A percentile compares a stretch with the other conserved stretches of the same genome.
Evolutionary conservation across 2,329 filamentous ascomycete genomes (phyloP).

Genomic region (Aspergillus viridinutans): DNA sequence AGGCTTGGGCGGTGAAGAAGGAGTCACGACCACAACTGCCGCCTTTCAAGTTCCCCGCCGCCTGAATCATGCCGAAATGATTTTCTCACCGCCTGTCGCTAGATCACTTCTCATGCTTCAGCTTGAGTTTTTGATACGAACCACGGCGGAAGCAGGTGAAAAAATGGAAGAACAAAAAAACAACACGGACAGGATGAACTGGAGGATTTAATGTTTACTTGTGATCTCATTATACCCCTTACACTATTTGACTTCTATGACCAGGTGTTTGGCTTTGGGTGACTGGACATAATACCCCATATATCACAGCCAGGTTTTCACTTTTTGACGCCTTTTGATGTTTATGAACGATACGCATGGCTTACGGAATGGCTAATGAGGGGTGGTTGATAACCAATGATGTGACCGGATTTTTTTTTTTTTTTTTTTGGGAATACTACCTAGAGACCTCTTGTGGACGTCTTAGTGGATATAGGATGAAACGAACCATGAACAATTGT

Average conservation of each 20-base stretch:
- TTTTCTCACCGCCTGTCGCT: background rate
- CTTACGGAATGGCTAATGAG: conserved; percentile 13
- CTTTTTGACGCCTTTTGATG: conserved; percentile 6
- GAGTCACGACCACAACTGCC: conserved; percentile 30
- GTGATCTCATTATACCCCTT: conserved; percentile 22
- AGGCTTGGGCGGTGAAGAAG: conserved; percentile 71
- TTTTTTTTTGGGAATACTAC: background rate
- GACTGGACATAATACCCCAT: conserved; percentile 10
- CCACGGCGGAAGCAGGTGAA: background rate
- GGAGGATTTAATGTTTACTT: conserved; percentile 3
- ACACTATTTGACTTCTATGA: conserved; percentile 15
- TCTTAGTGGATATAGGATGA: background rate
- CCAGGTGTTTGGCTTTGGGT: conserved; percentile 8
- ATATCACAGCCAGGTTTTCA: conserved; percentile 6
- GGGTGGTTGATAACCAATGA: conserved; percentile 4
- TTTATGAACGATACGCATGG: conserved; percentile 16
- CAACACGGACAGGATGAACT: background rate
- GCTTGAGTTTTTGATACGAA: background rate
- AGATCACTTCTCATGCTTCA: background rate
- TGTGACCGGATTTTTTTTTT: background rate
- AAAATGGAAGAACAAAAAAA: background rate
- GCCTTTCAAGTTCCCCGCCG: conserved; percentile 27
- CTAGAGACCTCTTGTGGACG: background rate
- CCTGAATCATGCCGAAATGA: background rate
- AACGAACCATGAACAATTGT: background rate